Percentiles rank a stretch among this genome's conserved stretches.
Evolutionary conservation across 495 filamentous ascomycete species (phyloP).

Genomic region (Talaromyces proteolyticus): DNA sequence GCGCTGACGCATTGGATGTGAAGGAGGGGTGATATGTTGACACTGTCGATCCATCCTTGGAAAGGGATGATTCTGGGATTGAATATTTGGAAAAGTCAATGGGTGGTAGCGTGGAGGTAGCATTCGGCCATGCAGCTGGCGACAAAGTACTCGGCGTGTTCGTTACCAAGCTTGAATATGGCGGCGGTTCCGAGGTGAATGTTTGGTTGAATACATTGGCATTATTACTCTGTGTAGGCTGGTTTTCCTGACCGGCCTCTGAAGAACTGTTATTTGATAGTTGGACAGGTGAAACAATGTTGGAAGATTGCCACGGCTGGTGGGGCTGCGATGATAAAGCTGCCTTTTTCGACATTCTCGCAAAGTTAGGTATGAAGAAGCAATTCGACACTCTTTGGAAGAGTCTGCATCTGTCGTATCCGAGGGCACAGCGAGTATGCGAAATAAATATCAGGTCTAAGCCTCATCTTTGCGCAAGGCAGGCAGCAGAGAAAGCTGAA

Average conservation of each 20-base stretch:
- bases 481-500: background rate
- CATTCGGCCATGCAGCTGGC: background rate
- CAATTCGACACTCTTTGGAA: too few species aligned
- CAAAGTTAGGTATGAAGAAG: too few species aligned
- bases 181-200: conserved; percentile 8
- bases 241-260: too few species aligned
- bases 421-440: too few species aligned
- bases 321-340: background rate
- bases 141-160: background rate
- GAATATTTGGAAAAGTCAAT: conserved; percentile 46
- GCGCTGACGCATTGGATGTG: conserved; percentile 28
- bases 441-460: too few species aligned
- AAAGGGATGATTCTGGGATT: conserved; percentile 39
- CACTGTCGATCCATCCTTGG: conserved; percentile 39
- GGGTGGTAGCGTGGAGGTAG: conserved; percentile 23
- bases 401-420: too few species aligned
- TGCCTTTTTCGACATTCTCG: background rate
- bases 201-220: conserved; percentile 1
- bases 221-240: too few species aligned
- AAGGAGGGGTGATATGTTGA: conserved; percentile 32
- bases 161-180: conserved; percentile 6
- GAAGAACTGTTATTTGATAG: too few species aligned
- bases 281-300: too few species aligned
- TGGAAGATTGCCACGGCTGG: too few species aligned
- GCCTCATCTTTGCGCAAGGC: too few species aligned